phyloP scores from a whole-genome alignment of 129 eudicot species.

The Ambrosia trifida region DNA sequence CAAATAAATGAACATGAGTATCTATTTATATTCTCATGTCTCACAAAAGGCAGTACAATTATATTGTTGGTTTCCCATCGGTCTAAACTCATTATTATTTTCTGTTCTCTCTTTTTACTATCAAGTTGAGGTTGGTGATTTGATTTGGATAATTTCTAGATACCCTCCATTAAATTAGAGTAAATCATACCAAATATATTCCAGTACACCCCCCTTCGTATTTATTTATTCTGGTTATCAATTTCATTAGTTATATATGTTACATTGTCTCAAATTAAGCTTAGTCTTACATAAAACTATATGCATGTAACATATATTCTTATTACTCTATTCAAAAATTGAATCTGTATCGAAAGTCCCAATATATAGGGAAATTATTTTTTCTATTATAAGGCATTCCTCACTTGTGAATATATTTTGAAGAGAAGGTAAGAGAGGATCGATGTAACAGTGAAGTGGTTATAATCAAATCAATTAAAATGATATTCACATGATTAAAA shows the following conservation, averaged over 20 bases:
- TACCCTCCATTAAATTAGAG: not conserved
- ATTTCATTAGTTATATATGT: not conserved
- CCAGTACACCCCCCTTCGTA: slow-evolving; percentile 4
- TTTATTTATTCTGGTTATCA: not conserved
- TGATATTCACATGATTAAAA: no score
- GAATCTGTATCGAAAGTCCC: no score
- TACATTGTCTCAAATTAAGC: not conserved
- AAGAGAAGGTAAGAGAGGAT: no score
- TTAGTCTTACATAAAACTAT: not conserved
- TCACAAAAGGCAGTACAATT: slow-evolving; percentile 25
- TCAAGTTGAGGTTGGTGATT: slow-evolving; percentile 17
- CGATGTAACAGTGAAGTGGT: no score
- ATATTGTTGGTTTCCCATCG: slow-evolving; percentile 17
- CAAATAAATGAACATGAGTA: not conserved
- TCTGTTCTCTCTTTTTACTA: not conserved
- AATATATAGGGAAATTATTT: no score
- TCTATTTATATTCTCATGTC: slow-evolving; percentile 31
- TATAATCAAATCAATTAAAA: no score
- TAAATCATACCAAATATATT: not conserved
- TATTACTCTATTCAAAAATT: no score
- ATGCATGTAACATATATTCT: not conserved
- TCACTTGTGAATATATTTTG: no score
- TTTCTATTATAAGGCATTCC: no score
- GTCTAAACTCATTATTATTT: slow-evolving; percentile 8
- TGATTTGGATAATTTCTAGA: not conserved